Conservation (phyloP, 495 filamentous ascomycete species). For the Jackrogersella minutella region DNA sequence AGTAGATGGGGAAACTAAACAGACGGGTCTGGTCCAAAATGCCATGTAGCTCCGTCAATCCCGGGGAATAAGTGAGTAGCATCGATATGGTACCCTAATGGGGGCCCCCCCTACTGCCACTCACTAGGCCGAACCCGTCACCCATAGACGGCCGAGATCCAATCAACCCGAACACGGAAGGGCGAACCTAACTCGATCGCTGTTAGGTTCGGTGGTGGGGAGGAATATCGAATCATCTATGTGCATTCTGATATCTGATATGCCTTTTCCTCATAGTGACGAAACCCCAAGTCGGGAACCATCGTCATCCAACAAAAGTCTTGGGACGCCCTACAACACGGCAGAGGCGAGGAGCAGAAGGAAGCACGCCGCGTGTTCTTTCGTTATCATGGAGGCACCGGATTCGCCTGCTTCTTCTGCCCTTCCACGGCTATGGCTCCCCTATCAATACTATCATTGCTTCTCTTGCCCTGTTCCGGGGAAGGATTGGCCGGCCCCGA, state of each 20-base stretch:
- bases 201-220: conserved; percentile 20
- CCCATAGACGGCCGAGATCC: conserved; percentile 33
- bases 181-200: conserved; percentile 20
- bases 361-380: conserved; percentile 6
- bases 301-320: conserved; percentile 10
- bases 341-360: too few species aligned
- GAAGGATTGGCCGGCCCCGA: conserved; percentile 17
- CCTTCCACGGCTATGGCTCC: conserved; percentile 1
- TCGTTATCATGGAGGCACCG: conserved; percentile 29
- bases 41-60: conserved; percentile 20
- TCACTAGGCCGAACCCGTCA: conserved; percentile 14
- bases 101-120: conserved; percentile 1
- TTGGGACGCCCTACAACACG: conserved; percentile 5
- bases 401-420: conserved; percentile 15
- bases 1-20: conserved; percentile 15
- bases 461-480: conserved; percentile 23
- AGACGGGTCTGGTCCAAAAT: conserved; percentile 16
- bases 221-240: conserved; percentile 35
- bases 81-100: conserved; percentile 24
- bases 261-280: conserved; percentile 20
- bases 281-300: conserved; percentile 13
- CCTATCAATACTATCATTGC: conserved; percentile 10
- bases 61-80: conserved; percentile 34
- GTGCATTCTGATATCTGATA: conserved; percentile 39
- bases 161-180: conserved; percentile 32